A percentile compares a stretch with the other conserved stretches of the same genome.
Conservation (phyloP, 495 filamentous ascomycete species). For the Podospora pseudopauciseta region DNA sequence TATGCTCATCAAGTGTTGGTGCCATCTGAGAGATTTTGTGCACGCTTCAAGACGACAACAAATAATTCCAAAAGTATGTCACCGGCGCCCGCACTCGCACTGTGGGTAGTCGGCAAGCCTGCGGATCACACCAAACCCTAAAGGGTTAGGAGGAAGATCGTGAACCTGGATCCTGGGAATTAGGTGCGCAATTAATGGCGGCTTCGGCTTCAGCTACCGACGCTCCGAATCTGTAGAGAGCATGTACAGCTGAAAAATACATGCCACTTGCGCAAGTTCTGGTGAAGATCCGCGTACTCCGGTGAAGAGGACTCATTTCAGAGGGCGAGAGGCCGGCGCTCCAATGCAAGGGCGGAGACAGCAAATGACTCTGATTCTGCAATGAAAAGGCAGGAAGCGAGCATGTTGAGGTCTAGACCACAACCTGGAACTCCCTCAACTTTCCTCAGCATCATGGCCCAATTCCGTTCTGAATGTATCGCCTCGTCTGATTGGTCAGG, state of each 20-base stretch:
- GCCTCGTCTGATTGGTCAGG: neutral
- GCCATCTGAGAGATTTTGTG: neutral
- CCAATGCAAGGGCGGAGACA: neutral
- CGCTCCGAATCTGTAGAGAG: conserved; percentile 1
- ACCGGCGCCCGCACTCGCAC: neutral
- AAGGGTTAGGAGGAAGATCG: neutral
- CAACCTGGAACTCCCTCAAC: neutral
- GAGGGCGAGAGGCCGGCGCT: neutral
- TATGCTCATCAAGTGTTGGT: neutral
- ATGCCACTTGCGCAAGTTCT: neutral
- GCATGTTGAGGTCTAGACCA: neutral
- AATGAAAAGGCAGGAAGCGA: neutral
- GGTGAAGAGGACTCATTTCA: neutral
- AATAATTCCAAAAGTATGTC: too few species aligned
- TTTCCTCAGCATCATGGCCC: neutral
- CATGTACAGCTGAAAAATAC: conserved; percentile 5
- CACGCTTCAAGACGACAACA: neutral
- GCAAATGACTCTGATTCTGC: neutral
- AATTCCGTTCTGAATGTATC: neutral
- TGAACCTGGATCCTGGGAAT: neutral
- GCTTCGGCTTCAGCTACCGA: conserved; percentile 5
- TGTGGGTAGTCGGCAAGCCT: conserved; percentile 1
- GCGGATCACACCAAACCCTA: conserved; percentile 6
- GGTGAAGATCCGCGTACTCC: neutral
- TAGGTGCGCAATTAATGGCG: conserved; percentile 14